A percentile compares a stretch with the other conserved stretches of the same genome.
Conservation (phyloP, 169 alveolate species). For the Plasmodium gallinaceum region DNA sequence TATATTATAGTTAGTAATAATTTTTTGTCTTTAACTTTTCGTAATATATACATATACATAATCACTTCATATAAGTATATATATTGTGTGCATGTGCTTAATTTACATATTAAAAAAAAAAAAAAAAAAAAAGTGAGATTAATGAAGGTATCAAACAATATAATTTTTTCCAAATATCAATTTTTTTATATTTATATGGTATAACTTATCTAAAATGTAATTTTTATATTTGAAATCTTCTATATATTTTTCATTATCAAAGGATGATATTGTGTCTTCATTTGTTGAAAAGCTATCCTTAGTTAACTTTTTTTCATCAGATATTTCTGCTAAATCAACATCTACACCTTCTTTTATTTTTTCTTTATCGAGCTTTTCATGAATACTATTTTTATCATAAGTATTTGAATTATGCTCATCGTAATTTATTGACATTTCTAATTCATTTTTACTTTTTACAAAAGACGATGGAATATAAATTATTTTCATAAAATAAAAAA, state of each 20-base stretch:
- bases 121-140: background rate
- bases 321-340: background rate
- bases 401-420: background rate
- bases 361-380: background rate
- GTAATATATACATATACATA: too few relatives aligned
- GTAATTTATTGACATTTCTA: background rate
- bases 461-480: conserved; percentile 55
- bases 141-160: background rate
- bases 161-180: conserved; percentile 26
- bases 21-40: too few relatives aligned
- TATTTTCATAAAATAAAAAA: conserved; percentile 54
- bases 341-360: background rate
- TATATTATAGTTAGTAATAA: too few relatives aligned
- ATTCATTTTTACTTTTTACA: conserved; percentile 18
- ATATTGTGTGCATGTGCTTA: background rate
- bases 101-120: background rate
- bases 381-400: background rate
- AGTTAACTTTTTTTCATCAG: background rate
- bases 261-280: background rate
- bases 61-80: too few relatives aligned
- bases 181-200: conserved; percentile 33
- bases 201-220: conserved; percentile 41
- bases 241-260: background rate
- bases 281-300: background rate
- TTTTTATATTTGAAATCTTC: conserved; percentile 29